Conservation (phyloP, 768 basidiomycete genomes). For the Xerocomellus chrysenteron region DNA sequence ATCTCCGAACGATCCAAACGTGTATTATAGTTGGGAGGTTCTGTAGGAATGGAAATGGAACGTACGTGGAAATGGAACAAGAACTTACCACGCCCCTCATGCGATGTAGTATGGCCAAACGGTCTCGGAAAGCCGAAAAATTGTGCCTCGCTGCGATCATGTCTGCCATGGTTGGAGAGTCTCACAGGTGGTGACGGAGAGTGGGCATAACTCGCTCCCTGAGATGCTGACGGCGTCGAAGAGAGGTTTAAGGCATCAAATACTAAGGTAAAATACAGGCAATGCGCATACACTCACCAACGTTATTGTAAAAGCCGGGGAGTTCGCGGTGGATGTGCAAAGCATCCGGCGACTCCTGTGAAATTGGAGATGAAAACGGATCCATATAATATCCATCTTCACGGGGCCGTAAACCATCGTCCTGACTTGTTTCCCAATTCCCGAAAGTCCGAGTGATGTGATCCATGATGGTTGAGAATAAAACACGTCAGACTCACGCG, state of each 20-base stretch:
- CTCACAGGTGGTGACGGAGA: conserved; percentile 1
- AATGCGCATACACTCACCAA: conserved; percentile 30
- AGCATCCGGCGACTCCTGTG: conserved; percentile 8
- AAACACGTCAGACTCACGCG: conserved; percentile 3
- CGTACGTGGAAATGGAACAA: not conserved
- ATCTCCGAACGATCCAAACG: not conserved
- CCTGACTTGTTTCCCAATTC: not conserved
- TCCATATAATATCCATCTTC: not conserved
- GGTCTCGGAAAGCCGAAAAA: not conserved
- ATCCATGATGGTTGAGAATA: conserved; percentile 16
- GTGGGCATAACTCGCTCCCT: conserved; percentile 1
- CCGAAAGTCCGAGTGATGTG: not conserved
- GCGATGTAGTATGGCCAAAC: not conserved
- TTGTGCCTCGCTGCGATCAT: not conserved
- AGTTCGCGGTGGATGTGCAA: conserved; percentile 2
- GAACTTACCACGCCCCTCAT: conserved; percentile 1
- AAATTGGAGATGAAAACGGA: conserved; percentile 5
- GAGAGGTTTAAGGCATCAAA: conserved; percentile 36
- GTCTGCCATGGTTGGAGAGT: not conserved
- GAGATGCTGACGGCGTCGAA: conserved; percentile 35
- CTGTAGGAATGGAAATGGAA: conserved; percentile 5
- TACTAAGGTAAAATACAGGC: not conserved
- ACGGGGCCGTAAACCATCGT: not conserved
- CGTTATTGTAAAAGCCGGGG: conserved; percentile 7
- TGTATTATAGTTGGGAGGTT: not conserved